Percentiles rank a stretch among this genome's conserved stretches.
phyloP scores from a whole-genome alignment of 306 rosid genomes.

The Aeschynomene evenia region DNA sequence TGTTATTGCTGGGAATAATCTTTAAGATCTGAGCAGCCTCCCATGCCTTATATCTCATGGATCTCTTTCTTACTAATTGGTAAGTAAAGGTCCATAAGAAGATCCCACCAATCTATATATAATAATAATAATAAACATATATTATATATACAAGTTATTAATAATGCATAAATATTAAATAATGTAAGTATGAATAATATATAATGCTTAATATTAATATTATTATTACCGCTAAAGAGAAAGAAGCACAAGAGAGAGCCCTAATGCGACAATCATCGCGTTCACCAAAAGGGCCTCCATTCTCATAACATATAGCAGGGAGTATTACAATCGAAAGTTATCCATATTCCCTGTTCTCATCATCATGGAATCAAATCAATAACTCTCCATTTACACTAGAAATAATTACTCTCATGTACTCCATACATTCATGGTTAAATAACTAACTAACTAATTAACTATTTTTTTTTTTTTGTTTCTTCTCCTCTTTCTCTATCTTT shows the following conservation, averaged over 20 bases:
- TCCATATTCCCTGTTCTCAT: slow-evolving; percentile 76
- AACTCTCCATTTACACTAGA: too few species aligned
- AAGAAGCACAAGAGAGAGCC: slow-evolving; percentile 63
- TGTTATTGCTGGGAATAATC: slow-evolving; percentile 37
- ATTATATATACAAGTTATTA: neutral
- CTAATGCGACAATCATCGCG: slow-evolving; percentile 28
- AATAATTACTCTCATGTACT: too few species aligned
- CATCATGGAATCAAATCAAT: too few species aligned
- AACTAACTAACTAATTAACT: too few species aligned
- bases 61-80: slow-evolving; percentile 50
- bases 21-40: slow-evolving; percentile 35
- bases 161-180: neutral
- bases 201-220: too few species aligned
- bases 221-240: slow-evolving; percentile 88
- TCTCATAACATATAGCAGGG: slow-evolving; percentile 63
- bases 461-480: too few species aligned
- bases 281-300: slow-evolving; percentile 62
- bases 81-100: slow-evolving; percentile 77
- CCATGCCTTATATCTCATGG: slow-evolving; percentile 45
- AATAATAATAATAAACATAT: too few species aligned
- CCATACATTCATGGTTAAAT: too few species aligned
- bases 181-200: neutral
- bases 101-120: slow-evolving; percentile 66
- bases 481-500: too few species aligned
- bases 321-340: slow-evolving; percentile 58